These are phyloP conservation scores for Aureobasidium sp. DNA, from an alignment of 2,329 filamentous ascomycete species.

Conservation along the genomic window DNA sequence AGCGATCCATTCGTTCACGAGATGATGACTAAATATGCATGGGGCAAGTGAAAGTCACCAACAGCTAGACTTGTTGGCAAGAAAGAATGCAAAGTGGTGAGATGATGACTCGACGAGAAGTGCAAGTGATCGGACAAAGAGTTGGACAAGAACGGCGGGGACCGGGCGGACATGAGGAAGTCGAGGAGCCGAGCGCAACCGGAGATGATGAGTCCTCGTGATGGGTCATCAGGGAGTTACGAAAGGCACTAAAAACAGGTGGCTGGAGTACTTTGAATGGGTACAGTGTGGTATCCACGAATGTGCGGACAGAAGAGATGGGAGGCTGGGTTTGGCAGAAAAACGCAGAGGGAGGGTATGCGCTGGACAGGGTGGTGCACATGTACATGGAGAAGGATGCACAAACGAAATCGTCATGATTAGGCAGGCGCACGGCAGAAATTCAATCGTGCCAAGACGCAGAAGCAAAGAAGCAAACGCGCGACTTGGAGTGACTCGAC, in stretches of 20 bases:
- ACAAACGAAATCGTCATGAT: not conserved
- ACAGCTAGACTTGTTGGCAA: too few species aligned
- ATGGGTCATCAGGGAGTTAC: not conserved
- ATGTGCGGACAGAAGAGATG: not conserved
- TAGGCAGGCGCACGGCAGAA: too few species aligned
- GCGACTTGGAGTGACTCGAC: not conserved
- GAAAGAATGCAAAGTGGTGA: too few species aligned
- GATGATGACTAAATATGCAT: too few species aligned
- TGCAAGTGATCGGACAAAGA: not conserved
- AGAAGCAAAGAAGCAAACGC: too few species aligned
- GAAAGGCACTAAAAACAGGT: slow-evolving; percentile 1
- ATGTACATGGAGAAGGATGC: not conserved
- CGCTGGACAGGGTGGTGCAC: not conserved
- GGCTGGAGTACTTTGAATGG: not conserved
- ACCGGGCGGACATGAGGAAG: slow-evolving; percentile 5
- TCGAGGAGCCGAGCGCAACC: slow-evolving; percentile 8
- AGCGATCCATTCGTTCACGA: too few species aligned
- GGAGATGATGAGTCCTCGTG: not conserved
- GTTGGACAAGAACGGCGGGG: not conserved
- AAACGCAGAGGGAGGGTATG: not conserved
- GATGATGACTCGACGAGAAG: not conserved
- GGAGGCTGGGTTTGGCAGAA: not conserved
- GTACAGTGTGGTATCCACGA: not conserved
- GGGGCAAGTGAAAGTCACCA: too few species aligned
- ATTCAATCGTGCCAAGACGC: too few species aligned